phyloP scores from a whole-genome alignment of 805 yeast species.

The Candida pini region DNA sequence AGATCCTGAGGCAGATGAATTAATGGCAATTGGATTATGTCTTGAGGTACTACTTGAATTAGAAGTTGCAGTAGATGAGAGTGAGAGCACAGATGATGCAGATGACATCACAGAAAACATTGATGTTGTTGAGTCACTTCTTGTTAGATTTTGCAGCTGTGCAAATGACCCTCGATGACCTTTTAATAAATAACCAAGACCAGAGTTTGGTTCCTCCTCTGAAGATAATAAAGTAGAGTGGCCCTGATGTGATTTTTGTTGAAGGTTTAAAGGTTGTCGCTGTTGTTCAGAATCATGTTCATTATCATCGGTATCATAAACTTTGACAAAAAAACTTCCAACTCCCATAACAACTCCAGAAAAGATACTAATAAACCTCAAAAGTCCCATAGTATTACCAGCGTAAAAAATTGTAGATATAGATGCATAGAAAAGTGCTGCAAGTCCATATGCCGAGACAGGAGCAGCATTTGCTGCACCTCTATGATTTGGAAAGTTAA shows the following conservation, averaged over 20 bases:
- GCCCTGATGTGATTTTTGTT: neutral
- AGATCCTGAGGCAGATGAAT: constrained; percentile 5
- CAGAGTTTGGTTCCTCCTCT: constrained; percentile 15
- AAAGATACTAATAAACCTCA: constrained; percentile 48
- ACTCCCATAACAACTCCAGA: constrained; percentile 42
- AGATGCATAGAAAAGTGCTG: constrained; percentile 60
- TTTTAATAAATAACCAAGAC: constrained; percentile 22
- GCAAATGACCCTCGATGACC: constrained; percentile 34
- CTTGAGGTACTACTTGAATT: constrained; percentile 8
- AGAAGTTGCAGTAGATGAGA: constrained; percentile 13
- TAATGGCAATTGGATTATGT: constrained; percentile 18
- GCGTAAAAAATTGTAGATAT: constrained; percentile 48
- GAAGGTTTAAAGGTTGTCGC: constrained; percentile 1
- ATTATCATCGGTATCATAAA: constrained; percentile 26
- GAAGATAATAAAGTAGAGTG: constrained; percentile 1
- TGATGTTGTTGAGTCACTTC: constrained; percentile 24
- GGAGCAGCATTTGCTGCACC: constrained; percentile 70
- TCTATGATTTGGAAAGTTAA: constrained; percentile 65
- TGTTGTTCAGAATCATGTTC: constrained; percentile 13
- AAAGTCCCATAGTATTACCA: constrained; percentile 48
- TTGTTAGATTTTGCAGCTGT: constrained; percentile 21
- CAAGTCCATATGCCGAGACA: constrained; percentile 62
- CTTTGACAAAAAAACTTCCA: constrained; percentile 41
- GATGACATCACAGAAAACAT: constrained; percentile 26
- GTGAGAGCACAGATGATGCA: constrained; percentile 19